Percentiles rank a stretch among this genome's conserved stretches.
These are phyloP conservation scores for Neofusicoccum sp. DNA, from an alignment of 2,329 filamentous ascomycete genomes.

Conservation along the genomic window DNA sequence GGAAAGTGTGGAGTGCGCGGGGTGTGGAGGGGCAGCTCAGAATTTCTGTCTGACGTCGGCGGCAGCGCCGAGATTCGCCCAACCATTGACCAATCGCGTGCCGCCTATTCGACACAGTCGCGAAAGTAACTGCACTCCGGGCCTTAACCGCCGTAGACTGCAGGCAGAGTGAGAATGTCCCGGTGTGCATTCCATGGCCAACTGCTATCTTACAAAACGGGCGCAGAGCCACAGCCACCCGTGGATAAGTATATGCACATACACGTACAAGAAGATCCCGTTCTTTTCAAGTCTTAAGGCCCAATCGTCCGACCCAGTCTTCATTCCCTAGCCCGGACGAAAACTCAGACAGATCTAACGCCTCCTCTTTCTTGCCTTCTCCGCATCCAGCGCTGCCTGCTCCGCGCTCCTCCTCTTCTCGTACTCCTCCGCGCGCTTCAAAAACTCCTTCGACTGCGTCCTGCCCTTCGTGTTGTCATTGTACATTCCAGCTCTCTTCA, in stretches of 20 bases:
- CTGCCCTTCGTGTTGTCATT: background rate
- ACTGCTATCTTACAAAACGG: slow-evolving; percentile 1
- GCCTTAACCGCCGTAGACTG: background rate
- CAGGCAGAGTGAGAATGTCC: background rate
- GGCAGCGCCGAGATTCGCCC: background rate
- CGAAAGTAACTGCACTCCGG: background rate
- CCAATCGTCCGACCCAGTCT: background rate
- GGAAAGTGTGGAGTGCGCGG: background rate
- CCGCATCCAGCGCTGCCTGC: background rate
- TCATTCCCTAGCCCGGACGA: background rate
- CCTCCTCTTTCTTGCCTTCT: background rate
- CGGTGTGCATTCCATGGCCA: background rate
- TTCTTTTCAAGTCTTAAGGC: background rate
- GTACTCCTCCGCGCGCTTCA: slow-evolving; percentile 12
- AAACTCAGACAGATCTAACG: background rate
- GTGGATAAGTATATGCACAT: background rate
- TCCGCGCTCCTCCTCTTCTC: slow-evolving; percentile 17
- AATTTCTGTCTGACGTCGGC: slow-evolving; percentile 1
- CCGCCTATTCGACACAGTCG: background rate
- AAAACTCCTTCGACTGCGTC: slow-evolving; percentile 8
- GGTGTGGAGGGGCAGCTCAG: slow-evolving; percentile 2
- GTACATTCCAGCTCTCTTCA: slow-evolving; percentile 9
- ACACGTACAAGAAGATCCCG: background rate
- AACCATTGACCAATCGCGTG: background rate
- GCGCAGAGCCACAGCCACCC: background rate